A percentile compares a stretch with the other conserved stretches of the same genome.
Conservation (phyloP, 768 basidiomycete genomes). For the Lentinula sp. region DNA sequence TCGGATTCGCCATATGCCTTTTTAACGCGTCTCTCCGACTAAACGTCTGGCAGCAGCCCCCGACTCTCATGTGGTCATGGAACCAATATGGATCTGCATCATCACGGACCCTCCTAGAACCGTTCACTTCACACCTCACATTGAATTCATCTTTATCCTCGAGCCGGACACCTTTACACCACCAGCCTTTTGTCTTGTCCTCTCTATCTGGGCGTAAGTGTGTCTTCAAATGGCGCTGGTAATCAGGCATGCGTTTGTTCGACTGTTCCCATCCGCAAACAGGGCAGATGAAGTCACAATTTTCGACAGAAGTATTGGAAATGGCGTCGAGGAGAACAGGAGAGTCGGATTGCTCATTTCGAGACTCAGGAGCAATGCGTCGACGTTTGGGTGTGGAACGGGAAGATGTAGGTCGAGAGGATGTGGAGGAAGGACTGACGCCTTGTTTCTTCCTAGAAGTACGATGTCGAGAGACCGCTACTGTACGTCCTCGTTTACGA, state of each 20-base stretch:
- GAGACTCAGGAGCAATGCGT: slow-evolving; percentile 32
- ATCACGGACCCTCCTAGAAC: slow-evolving; percentile 8
- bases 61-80: slow-evolving; percentile 25
- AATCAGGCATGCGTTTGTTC: slow-evolving; percentile 51
- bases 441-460: background rate
- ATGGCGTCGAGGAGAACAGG: slow-evolving; percentile 14
- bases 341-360: slow-evolving; percentile 38
- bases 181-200: slow-evolving; percentile 25
- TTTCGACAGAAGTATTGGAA: slow-evolving; percentile 13
- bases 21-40: slow-evolving; percentile 40
- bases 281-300: slow-evolving; percentile 34
- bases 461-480: background rate
- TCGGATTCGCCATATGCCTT: slow-evolving; percentile 34
- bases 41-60: slow-evolving; percentile 35
- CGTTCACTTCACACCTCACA: background rate
- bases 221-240: slow-evolving; percentile 52
- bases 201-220: slow-evolving; percentile 43
- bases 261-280: slow-evolving; percentile 40
- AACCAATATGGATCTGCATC: slow-evolving; percentile 21
- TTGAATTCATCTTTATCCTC: slow-evolving; percentile 10
- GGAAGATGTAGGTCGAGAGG: background rate
- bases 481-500: slow-evolving; percentile 17
- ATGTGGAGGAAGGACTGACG: background rate
- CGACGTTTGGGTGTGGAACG: slow-evolving; percentile 14
- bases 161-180: slow-evolving; percentile 34